These are phyloP conservation scores for Xerocomellus dryophilus DNA, from an alignment of 768 basidiomycete genomes.

Conservation along the genomic window DNA sequence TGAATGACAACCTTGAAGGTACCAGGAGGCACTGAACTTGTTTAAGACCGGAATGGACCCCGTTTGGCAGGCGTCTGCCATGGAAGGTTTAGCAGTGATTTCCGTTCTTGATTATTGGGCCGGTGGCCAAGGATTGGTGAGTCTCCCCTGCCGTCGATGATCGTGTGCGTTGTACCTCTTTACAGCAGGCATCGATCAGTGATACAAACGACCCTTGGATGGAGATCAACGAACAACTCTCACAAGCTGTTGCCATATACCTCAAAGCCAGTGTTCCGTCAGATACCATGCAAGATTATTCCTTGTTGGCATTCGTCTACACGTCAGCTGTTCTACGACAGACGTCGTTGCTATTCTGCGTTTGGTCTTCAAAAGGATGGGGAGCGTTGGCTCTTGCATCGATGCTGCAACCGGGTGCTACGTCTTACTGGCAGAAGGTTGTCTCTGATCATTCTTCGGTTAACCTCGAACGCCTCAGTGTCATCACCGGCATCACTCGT, in stretches of 20 bases:
- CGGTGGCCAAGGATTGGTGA: conserved; percentile 64
- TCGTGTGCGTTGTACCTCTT: conserved; percentile 4
- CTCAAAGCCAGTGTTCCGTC: conserved; percentile 50
- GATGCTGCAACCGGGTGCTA: conserved; percentile 65
- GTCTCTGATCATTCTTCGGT: conserved; percentile 48
- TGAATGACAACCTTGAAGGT: conserved; percentile 49
- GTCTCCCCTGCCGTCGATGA: conserved; percentile 28
- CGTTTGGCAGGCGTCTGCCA: conserved; percentile 84
- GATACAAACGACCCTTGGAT: conserved; percentile 67
- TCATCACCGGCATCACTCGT: conserved; percentile 67
- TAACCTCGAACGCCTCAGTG: conserved; percentile 61
- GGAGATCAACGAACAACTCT: conserved; percentile 71
- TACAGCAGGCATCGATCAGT: conserved; percentile 54
- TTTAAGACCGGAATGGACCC: conserved; percentile 73
- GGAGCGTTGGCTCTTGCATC: conserved; percentile 72
- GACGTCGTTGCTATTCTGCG: conserved; percentile 66
- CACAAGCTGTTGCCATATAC: conserved; percentile 62
- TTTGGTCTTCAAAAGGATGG: conserved; percentile 89
- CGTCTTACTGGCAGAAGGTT: conserved; percentile 58
- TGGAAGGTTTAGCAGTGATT: conserved; percentile 82
- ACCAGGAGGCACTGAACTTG: conserved; percentile 77
- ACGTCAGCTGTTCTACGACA: conserved; percentile 67
- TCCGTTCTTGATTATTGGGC: conserved; percentile 84
- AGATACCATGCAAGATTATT: conserved; percentile 53
- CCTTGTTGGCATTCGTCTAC: conserved; percentile 67